phyloP scores from a whole-genome alignment of 768 basidiomycete genomes.

The Austroboletus eburneus region DNA sequence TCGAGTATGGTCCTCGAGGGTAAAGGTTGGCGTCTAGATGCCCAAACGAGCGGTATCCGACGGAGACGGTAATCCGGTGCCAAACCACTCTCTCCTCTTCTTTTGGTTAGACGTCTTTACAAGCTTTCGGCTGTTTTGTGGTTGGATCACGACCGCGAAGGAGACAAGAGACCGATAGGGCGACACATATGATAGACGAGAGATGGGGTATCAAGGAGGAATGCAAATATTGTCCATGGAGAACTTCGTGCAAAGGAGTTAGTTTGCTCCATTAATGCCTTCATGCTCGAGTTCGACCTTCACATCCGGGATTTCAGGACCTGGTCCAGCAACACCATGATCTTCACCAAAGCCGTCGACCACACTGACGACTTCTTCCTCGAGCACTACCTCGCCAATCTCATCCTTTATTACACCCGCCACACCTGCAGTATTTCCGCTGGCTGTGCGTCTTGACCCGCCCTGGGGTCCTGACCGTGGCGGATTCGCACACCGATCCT shows the following conservation, averaged over 20 bases:
- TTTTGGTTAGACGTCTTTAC: slow-evolving; percentile 27
- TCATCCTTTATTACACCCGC: slow-evolving; percentile 12
- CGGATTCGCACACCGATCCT: slow-evolving; percentile 92
- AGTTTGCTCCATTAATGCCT: slow-evolving; percentile 21
- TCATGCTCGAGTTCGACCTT: slow-evolving; percentile 37
- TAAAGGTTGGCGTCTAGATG: slow-evolving; percentile 7
- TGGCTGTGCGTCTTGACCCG: slow-evolving; percentile 46
- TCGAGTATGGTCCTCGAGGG: slow-evolving; percentile 1
- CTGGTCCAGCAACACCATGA: slow-evolving; percentile 19
- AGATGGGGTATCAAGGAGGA: slow-evolving; percentile 27
- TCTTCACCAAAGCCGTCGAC: slow-evolving; percentile 26
- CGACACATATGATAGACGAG: slow-evolving; percentile 25
- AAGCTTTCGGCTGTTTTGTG: slow-evolving; percentile 32
- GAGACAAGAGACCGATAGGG: slow-evolving; percentile 18
- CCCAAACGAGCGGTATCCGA: slow-evolving; percentile 6
- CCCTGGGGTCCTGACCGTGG: slow-evolving; percentile 82
- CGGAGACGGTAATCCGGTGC: slow-evolving; percentile 36
- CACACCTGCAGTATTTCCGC: slow-evolving; percentile 33
- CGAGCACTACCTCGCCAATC: slow-evolving; percentile 15
- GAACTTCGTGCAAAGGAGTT: slow-evolving; percentile 10
- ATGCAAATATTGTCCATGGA: slow-evolving; percentile 29
- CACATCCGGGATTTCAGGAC: slow-evolving; percentile 38
- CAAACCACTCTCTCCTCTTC: slow-evolving; percentile 44
- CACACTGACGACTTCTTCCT: slow-evolving; percentile 21
- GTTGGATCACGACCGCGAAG: slow-evolving; percentile 20